A percentile compares a stretch with the other conserved stretches of the same genome.
These are phyloP conservation scores for Carex parvula DNA, from an alignment of 176 grass and related monocot species.

Conservation along the genomic window DNA sequence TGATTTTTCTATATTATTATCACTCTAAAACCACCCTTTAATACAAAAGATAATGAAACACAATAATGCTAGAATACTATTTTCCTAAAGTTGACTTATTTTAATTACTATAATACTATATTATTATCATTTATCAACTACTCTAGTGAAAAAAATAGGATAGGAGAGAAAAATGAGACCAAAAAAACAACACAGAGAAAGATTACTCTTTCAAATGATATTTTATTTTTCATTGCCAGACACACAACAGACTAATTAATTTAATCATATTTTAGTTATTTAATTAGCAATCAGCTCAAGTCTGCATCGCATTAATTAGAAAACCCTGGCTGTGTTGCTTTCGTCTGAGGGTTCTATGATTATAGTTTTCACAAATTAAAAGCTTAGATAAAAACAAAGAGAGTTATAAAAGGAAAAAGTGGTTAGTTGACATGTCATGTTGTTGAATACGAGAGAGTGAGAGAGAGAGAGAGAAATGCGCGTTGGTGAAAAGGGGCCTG, in stretches of 20 bases:
- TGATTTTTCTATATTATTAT: neutral
- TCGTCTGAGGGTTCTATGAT: neutral
- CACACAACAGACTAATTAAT: too few species aligned
- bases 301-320: neutral
- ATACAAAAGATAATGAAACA: neutral
- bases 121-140: too few species aligned
- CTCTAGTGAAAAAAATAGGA: too few species aligned
- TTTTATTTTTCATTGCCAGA: too few species aligned
- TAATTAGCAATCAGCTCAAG: neutral
- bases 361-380: slow-evolving; percentile 1
- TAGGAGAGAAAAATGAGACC: too few species aligned
- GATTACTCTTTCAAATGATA: too few species aligned
- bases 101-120: too few species aligned
- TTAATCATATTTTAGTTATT: neutral
- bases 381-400: slow-evolving; percentile 19
- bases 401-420: slow-evolving; percentile 19
- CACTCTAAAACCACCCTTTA: neutral
- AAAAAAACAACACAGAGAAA: too few species aligned
- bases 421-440: slow-evolving; percentile 38
- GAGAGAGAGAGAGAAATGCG: slow-evolving; percentile 1
- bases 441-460: slow-evolving; percentile 18
- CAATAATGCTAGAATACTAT: neutral
- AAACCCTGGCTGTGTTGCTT: neutral
- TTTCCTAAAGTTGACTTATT: too few species aligned
- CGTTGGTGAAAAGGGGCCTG: slow-evolving; percentile 25